Evolutionary conservation across 345 rosid species (phyloP).

Genomic region (Corchorus olitorius): DNA sequence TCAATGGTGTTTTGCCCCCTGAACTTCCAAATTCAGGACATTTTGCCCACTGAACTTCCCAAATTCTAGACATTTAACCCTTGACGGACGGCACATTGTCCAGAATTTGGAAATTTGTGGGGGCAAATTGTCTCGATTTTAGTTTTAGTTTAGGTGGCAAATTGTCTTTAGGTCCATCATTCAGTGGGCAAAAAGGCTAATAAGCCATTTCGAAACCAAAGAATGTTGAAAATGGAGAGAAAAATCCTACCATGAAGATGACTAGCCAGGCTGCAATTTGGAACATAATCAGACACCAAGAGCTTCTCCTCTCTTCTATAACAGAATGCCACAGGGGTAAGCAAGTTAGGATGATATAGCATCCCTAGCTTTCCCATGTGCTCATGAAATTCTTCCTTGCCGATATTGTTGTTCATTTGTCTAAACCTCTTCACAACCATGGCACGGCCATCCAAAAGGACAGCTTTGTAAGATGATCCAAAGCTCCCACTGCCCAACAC

Average conservation of each 20-base stretch:
- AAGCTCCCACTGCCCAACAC: conserved; percentile 74
- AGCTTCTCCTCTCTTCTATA: conserved; percentile 85
- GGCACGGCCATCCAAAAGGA: conserved; percentile 49
- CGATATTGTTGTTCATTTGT: conserved; percentile 51
- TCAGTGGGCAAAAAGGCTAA: neutral
- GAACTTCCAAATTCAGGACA: too few relatives aligned
- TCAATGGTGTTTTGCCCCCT: too few relatives aligned
- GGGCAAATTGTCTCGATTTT: too few relatives aligned
- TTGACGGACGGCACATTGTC: too few relatives aligned
- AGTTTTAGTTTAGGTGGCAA: too few relatives aligned
- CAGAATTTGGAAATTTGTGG: too few relatives aligned
- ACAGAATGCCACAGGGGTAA: conserved; percentile 67
- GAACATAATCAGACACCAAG: conserved; percentile 60
- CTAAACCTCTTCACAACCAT: conserved; percentile 82
- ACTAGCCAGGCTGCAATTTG: conserved; percentile 76
- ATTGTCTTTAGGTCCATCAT: too few relatives aligned
- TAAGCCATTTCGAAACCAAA: neutral
- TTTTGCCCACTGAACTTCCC: too few relatives aligned
- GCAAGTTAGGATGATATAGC: conserved; percentile 72
- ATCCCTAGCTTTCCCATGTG: conserved; percentile 73
- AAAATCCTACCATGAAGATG: conserved; percentile 65
- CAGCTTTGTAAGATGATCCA: conserved; percentile 85
- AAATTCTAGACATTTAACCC: too few relatives aligned
- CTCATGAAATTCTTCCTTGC: conserved; percentile 62
- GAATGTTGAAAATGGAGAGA: neutral